Evolutionary conservation across 1,139 yeast species (phyloP).

Genomic region (Nakaseomyces uthaithaninus): DNA sequence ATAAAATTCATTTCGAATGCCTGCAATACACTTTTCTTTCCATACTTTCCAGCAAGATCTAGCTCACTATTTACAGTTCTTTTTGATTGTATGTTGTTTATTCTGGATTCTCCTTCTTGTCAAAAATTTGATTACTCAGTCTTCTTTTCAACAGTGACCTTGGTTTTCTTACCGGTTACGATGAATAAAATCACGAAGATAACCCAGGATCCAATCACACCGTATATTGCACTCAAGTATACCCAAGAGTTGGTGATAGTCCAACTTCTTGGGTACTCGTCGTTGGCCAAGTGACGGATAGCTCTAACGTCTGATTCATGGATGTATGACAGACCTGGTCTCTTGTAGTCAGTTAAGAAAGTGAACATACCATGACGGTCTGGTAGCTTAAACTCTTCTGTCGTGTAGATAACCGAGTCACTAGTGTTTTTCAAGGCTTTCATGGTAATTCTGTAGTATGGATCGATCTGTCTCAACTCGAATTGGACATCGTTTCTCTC

Average conservation of each 20-base stretch:
- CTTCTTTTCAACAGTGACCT: constrained; percentile 19
- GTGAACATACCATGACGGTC: constrained; percentile 98
- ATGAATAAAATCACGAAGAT: constrained; percentile 58
- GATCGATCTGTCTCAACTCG: constrained; percentile 86
- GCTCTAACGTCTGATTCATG: constrained; percentile 65
- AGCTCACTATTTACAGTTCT: constrained; percentile 1
- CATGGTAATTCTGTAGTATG: constrained; percentile 75
- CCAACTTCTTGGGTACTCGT: constrained; percentile 91
- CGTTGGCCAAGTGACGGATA: constrained; percentile 89
- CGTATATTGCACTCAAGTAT: constrained; percentile 60
- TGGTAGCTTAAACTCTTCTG: constrained; percentile 62
- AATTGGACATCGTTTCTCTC: constrained; percentile 57
- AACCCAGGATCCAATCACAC: constrained; percentile 71
- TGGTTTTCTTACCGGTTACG: constrained; percentile 19
- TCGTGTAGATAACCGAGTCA: constrained; percentile 35
- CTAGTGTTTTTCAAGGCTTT: constrained; percentile 31
- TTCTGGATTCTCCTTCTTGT: background rate
- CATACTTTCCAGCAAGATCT: background rate
- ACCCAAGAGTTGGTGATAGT: constrained; percentile 91
- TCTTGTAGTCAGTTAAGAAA: constrained; percentile 67
- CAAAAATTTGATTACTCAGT: constrained; percentile 12
- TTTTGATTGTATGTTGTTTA: background rate
- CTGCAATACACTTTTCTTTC: too few relatives aligned
- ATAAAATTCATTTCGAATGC: too few relatives aligned
- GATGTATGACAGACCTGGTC: constrained; percentile 69